These are phyloP conservation scores for Eimeria tenella DNA, from an alignment of 169 alveolate genomes.

Conservation along the genomic window DNA sequence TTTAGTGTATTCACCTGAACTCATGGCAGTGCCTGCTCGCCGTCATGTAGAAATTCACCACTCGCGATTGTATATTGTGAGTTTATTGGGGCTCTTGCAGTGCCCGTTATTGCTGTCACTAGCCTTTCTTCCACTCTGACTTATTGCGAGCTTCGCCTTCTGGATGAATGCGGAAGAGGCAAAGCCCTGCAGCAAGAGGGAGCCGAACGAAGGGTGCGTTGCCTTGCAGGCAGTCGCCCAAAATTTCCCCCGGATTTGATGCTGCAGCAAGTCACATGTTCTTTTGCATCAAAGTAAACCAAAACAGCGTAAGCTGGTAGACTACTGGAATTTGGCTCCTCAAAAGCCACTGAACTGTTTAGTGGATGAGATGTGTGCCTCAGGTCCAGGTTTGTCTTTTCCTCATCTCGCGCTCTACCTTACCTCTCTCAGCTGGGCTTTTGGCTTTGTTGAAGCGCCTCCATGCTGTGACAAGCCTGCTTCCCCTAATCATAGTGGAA, in stretches of 20 bases:
- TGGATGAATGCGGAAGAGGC: slow-evolving; percentile 37
- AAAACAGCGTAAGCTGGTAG: too few species aligned
- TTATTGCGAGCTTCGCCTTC: slow-evolving; percentile 63
- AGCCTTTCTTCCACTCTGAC: slow-evolving; percentile 55
- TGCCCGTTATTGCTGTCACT: slow-evolving; percentile 54
- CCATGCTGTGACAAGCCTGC: slow-evolving; percentile 64
- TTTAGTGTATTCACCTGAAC: background rate
- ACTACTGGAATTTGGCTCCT: too few species aligned
- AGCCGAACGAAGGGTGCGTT: slow-evolving; percentile 59
- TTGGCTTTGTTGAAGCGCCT: slow-evolving; percentile 50
- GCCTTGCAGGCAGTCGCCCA: too few species aligned
- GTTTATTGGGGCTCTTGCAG: slow-evolving; percentile 21
- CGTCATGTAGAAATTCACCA: background rate
- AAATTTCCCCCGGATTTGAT: too few species aligned
- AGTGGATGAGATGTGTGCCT: background rate
- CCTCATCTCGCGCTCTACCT: slow-evolving; percentile 37
- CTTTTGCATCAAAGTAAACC: too few species aligned
- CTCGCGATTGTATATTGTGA: background rate
- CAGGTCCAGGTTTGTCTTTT: slow-evolving; percentile 66
- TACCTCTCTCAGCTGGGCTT: slow-evolving; percentile 47
- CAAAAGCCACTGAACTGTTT: too few species aligned
- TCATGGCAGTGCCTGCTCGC: background rate
- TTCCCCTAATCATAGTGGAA: slow-evolving; percentile 39
- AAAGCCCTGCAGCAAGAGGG: background rate
- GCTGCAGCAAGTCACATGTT: too few species aligned